A percentile compares a stretch with the other conserved stretches of the same genome.
phyloP scores from a whole-genome alignment of 208 protist genomes.

The Leishmania martiniquensis region DNA sequence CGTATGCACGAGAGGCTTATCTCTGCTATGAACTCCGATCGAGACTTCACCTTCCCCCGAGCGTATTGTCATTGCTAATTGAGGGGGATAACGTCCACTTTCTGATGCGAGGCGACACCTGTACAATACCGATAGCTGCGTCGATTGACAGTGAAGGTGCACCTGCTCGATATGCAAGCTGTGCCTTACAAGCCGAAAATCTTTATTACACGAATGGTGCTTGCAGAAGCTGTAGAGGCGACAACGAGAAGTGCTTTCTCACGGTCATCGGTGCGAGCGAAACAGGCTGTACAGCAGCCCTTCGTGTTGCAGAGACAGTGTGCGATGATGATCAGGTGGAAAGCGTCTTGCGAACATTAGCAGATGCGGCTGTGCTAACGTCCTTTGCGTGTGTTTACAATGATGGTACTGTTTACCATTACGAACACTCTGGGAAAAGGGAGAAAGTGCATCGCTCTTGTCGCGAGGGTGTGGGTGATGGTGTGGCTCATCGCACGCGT shows the following conservation, averaged over 20 bases:
- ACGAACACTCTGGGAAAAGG: neutral
- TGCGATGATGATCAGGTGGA: neutral
- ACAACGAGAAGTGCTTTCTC: neutral
- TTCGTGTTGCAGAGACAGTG: neutral
- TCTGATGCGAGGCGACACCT: neutral
- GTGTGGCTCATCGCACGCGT: neutral
- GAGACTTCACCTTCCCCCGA: neutral
- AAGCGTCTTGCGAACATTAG: neutral
- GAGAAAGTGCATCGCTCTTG: neutral
- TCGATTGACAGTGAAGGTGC: neutral
- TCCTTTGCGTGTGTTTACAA: neutral
- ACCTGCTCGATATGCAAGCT: neutral
- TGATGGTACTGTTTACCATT: neutral
- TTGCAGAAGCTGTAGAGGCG: neutral
- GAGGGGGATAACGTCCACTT: neutral
- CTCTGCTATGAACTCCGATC: neutral
- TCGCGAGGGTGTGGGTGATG: neutral
- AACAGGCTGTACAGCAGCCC: neutral
- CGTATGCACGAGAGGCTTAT: neutral
- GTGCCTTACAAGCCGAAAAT: neutral
- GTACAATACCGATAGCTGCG: neutral
- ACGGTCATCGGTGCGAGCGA: neutral
- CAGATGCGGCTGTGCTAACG: neutral
- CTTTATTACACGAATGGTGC: neutral
- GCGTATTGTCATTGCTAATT: neutral